Percentiles rank a stretch among this genome's conserved stretches.
Evolutionary conservation across 768 basidiomycete genomes (phyloP).

Genomic region (Hydnomerulius pinastri): DNA sequence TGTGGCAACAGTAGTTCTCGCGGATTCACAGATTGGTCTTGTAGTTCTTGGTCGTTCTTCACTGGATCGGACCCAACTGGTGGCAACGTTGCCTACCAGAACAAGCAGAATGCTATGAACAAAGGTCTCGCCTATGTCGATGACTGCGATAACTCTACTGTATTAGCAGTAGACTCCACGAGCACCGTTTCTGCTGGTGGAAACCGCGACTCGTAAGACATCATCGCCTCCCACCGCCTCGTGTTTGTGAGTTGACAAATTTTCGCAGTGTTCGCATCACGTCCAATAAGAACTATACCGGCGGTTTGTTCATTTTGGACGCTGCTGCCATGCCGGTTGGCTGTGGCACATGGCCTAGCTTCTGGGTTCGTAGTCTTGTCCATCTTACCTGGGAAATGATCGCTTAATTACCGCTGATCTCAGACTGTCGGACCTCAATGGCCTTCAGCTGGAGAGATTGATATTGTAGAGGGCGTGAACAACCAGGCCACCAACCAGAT

Average conservation of each 20-base stretch:
- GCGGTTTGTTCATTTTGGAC: conserved; percentile 78
- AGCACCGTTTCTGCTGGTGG: conserved; percentile 49
- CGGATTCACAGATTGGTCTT: conserved; percentile 3
- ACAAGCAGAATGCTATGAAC: conserved; percentile 44
- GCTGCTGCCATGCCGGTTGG: conserved; percentile 72
- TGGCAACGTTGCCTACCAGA: conserved; percentile 65
- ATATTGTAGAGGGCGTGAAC: conserved; percentile 76
- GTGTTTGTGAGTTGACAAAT: neutral
- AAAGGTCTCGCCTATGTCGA: conserved; percentile 65
- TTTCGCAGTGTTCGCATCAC: conserved; percentile 62
- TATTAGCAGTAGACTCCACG: conserved; percentile 64
- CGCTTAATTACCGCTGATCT: neutral
- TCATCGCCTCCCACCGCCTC: neutral
- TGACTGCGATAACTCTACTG: conserved; percentile 49
- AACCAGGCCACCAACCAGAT: conserved; percentile 57
- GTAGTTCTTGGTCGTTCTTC: conserved; percentile 73
- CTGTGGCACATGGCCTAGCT: conserved; percentile 65
- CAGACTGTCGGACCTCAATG: conserved; percentile 51
- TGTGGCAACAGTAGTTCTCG: neutral
- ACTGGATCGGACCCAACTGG: conserved; percentile 64
- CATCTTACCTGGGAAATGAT: neutral
- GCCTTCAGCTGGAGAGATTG: conserved; percentile 64
- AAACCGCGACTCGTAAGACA: conserved; percentile 53
- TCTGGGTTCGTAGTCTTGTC: conserved; percentile 38
- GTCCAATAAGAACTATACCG: conserved; percentile 58